phyloP scores from a whole-genome alignment of 2,329 filamentous ascomycete species.

The Lachnum nothofagi region DNA sequence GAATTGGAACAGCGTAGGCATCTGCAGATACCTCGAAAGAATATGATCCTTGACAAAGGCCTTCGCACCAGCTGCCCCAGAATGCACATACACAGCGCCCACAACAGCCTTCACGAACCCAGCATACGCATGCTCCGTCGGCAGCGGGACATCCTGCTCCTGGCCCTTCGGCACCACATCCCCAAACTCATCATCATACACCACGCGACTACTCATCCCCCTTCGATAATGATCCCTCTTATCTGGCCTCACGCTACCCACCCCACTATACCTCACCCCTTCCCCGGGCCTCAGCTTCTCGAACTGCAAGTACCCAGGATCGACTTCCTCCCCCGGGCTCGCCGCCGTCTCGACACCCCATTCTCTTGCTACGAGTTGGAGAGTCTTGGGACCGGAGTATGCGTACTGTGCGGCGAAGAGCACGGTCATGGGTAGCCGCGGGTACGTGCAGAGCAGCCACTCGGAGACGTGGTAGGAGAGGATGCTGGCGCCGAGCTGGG shows the following conservation, averaged over 20 bases:
- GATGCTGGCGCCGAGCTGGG: constrained; percentile 74
- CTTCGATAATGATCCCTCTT: constrained; percentile 52
- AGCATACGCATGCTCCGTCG: constrained; percentile 52
- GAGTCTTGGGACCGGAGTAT: constrained; percentile 70
- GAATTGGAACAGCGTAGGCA: constrained; percentile 78
- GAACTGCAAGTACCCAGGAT: constrained; percentile 86
- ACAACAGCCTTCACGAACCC: constrained; percentile 78
- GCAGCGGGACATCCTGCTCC: constrained; percentile 24
- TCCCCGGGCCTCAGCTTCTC: constrained; percentile 42
- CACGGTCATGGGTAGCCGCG: constrained; percentile 83
- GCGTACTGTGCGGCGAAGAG: constrained; percentile 81
- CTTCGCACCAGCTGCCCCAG: constrained; percentile 72
- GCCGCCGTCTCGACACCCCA: constrained; percentile 93
- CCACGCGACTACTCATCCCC: constrained; percentile 69
- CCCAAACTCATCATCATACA: constrained; percentile 82
- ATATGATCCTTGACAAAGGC: constrained; percentile 80
- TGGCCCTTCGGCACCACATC: constrained; percentile 43
- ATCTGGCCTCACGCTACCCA: constrained; percentile 51
- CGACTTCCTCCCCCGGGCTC: constrained; percentile 82
- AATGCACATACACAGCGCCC: constrained; percentile 80
- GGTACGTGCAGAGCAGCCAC: constrained; percentile 81
- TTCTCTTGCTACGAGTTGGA: constrained; percentile 68
- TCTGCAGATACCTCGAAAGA: constrained; percentile 69
- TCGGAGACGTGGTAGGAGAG: constrained; percentile 87
- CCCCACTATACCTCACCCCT: constrained; percentile 41